These are phyloP conservation scores for Neurospora sp. DNA, from an alignment of 495 filamentous ascomycete genomes.

Conservation along the genomic window DNA sequence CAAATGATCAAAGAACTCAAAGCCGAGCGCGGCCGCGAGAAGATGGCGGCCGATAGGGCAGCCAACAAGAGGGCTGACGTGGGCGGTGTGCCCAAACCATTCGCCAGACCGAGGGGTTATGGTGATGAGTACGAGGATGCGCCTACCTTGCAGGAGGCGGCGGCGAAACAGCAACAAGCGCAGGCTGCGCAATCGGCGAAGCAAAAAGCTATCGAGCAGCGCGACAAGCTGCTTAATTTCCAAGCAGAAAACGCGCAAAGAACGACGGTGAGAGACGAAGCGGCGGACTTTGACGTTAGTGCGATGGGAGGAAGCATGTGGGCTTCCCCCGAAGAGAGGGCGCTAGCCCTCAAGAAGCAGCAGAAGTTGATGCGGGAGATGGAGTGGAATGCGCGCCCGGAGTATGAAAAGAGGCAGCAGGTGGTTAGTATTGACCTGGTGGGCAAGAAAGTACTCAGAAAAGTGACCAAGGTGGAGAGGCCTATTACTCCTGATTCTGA, in stretches of 20 bases:
- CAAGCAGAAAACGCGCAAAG: slow-evolving; percentile 82
- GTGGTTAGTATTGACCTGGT: slow-evolving; percentile 80
- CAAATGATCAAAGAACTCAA: slow-evolving; percentile 79
- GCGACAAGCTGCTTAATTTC: slow-evolving; percentile 72
- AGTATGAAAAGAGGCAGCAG: slow-evolving; percentile 85
- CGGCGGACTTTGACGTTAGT: slow-evolving; percentile 75
- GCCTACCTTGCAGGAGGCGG: background rate
- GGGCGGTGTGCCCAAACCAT: slow-evolving; percentile 36
- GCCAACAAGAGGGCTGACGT: slow-evolving; percentile 56
- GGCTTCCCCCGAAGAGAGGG: slow-evolving; percentile 80
- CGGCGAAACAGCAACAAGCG: background rate
- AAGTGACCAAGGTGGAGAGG: slow-evolving; percentile 53
- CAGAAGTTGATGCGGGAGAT: slow-evolving; percentile 79
- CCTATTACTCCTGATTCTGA: slow-evolving; percentile 40
- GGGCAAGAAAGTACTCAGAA: slow-evolving; percentile 64
- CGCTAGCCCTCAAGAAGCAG: slow-evolving; percentile 78
- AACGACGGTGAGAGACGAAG: slow-evolving; percentile 86
- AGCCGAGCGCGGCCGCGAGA: slow-evolving; percentile 77
- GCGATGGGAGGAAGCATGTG: slow-evolving; percentile 64
- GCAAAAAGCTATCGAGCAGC: slow-evolving; percentile 58
- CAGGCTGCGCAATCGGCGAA: slow-evolving; percentile 14
- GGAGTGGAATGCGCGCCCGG: slow-evolving; percentile 82
- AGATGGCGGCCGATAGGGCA: slow-evolving; percentile 66
- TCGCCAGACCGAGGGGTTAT: slow-evolving; percentile 35
- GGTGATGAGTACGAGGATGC: slow-evolving; percentile 19